Evolutionary conservation across 257 asterid genomes (phyloP).

Genomic region (Linaria vulgaris): DNA sequence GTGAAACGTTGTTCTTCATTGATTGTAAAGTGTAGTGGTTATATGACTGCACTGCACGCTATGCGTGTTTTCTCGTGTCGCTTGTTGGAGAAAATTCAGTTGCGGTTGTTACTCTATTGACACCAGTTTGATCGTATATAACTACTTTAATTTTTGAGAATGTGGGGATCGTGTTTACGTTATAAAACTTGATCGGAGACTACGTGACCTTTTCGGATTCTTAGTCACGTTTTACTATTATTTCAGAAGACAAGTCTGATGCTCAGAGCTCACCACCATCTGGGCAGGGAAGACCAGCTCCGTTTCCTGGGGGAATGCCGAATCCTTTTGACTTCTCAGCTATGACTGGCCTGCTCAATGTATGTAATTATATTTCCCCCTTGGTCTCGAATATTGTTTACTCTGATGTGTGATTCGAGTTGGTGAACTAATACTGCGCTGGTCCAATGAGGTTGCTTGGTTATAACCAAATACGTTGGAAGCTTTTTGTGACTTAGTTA

Average conservation of each 20-base stretch:
- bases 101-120: not conserved
- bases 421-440: not conserved
- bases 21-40: too few species aligned
- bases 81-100: too few species aligned
- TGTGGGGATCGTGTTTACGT: not conserved
- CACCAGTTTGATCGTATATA: not conserved
- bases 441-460: not conserved
- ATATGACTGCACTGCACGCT: too few species aligned
- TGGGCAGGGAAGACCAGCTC: constrained; percentile 46
- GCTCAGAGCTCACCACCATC: constrained; percentile 45
- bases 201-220: not conserved
- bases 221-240: not conserved
- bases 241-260: constrained; percentile 54
- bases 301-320: constrained; percentile 51
- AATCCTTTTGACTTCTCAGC: constrained; percentile 94
- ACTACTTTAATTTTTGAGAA: not conserved
- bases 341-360: constrained; percentile 85
- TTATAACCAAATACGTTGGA: too few species aligned
- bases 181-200: too few species aligned
- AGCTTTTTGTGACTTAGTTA: too few species aligned
- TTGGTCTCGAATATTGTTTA: not conserved
- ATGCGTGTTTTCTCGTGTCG: too few species aligned
- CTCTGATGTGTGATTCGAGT: not conserved
- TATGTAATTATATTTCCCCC: constrained; percentile 24
- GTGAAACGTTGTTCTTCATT: too few species aligned